These are phyloP conservation scores for Chaetothyriales sp. DNA, from an alignment of 2,329 filamentous ascomycete genomes.

Conservation along the genomic window DNA sequence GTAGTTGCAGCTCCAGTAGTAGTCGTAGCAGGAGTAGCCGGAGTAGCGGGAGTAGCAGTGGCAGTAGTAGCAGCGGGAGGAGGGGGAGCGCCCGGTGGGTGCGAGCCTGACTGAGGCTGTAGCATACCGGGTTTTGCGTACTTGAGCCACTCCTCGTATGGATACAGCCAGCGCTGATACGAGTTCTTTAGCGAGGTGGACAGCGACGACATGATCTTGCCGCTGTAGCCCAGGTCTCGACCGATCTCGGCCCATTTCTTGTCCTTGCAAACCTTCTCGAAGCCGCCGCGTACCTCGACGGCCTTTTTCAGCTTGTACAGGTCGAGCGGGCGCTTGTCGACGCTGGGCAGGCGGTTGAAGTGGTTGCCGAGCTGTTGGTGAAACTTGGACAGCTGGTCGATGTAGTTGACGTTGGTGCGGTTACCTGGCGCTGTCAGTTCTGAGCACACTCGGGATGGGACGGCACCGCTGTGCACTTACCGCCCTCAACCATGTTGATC, in stretches of 20 bases:
- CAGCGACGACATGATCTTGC: slow-evolving; percentile 98
- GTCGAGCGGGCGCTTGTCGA: slow-evolving; percentile 93
- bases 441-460: slow-evolving; percentile 18
- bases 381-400: slow-evolving; percentile 88
- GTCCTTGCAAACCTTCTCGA: slow-evolving; percentile 88
- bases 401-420: slow-evolving; percentile 85
- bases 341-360: slow-evolving; percentile 82
- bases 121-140: slow-evolving; percentile 72
- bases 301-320: slow-evolving; percentile 93
- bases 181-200: slow-evolving; percentile 98
- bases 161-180: slow-evolving; percentile 90
- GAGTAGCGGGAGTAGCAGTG: slow-evolving; percentile 33
- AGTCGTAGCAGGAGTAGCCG: slow-evolving; percentile 21
- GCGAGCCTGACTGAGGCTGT: slow-evolving; percentile 24
- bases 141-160: slow-evolving; percentile 87
- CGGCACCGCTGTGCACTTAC: slow-evolving; percentile 38
- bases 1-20: slow-evolving; percentile 35
- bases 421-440: slow-evolving; percentile 45
- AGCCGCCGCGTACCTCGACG: slow-evolving; percentile 84
- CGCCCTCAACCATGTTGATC: slow-evolving; percentile 94
- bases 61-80: slow-evolving; percentile 22
- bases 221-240: slow-evolving; percentile 88
- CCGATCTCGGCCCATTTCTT: slow-evolving; percentile 99
- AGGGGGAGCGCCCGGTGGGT: slow-evolving; percentile 11
- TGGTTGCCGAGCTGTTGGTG: slow-evolving; percentile 94